These are phyloP conservation scores for Moesziomyces aphidis DNA, from an alignment of 1,284 basidiomycete genomes.

Conservation along the genomic window DNA sequence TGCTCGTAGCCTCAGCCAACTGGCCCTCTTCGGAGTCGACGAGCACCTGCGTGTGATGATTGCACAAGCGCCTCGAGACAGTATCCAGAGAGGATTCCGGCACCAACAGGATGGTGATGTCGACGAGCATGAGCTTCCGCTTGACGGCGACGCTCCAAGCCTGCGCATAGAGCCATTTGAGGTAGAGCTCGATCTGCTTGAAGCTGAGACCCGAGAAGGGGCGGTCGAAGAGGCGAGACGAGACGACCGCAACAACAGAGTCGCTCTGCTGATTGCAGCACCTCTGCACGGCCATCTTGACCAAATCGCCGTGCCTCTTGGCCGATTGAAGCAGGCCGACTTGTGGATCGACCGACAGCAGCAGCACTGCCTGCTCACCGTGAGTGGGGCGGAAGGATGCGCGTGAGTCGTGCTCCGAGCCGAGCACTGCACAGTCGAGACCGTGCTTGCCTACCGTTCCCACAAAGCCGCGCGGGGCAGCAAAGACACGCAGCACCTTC, in stretches of 20 bases:
- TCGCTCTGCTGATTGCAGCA: constrained; percentile 21
- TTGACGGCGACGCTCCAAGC: constrained; percentile 59
- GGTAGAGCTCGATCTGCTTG: constrained; percentile 53
- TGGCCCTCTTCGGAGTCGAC: constrained; percentile 11
- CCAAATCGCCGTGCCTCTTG: constrained; percentile 36
- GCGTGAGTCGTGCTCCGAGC: constrained; percentile 38
- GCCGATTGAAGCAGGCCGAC: constrained; percentile 23
- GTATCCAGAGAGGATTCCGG: constrained; percentile 16
- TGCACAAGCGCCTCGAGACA: constrained; percentile 6
- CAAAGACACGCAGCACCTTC: constrained; percentile 65
- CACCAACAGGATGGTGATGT: constrained; percentile 57
- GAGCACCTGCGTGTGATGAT: constrained; percentile 6
- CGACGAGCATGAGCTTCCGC: constrained; percentile 39
- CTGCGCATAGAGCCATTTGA: constrained; percentile 59
- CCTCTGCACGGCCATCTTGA: constrained; percentile 28
- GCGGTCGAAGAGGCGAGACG: constrained; percentile 31
- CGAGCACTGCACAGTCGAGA: constrained; percentile 35
- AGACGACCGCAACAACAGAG: constrained; percentile 30
- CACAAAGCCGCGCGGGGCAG: constrained; percentile 60
- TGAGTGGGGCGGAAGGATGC: constrained; percentile 14
- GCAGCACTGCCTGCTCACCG: constrained; percentile 13
- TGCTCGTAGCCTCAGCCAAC: constrained; percentile 5
- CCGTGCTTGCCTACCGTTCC: constrained; percentile 42
- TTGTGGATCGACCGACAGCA: constrained; percentile 16
- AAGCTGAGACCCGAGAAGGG: constrained; percentile 31